Evolutionary conservation across 2,329 filamentous ascomycete species (phyloP).

Genomic region (Exophiala phaeomuriformis): DNA sequence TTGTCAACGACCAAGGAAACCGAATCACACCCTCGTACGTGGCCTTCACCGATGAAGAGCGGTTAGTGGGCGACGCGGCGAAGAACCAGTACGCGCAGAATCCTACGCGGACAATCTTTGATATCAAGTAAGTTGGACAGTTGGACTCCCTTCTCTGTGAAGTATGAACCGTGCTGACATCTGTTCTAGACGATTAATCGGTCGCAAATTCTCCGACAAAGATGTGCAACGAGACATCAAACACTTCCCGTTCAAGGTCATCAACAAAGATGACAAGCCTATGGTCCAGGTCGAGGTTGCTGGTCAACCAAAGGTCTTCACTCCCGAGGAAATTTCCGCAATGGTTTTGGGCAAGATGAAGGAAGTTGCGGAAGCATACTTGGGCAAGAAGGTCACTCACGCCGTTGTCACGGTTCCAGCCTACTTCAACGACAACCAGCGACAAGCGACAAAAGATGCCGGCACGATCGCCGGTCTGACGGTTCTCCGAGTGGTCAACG

Average conservation of each 20-base stretch:
- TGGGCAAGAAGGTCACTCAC: constrained; percentile 55
- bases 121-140: constrained; percentile 77
- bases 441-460: constrained; percentile 94
- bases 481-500: constrained; percentile 93
- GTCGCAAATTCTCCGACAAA: constrained; percentile 74
- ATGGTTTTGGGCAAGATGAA: constrained; percentile 64
- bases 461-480: constrained; percentile 87
- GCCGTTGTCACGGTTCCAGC: constrained; percentile 85
- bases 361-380: constrained; percentile 56
- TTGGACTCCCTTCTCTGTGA: not conserved
- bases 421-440: constrained; percentile 98
- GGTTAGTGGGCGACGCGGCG: constrained; percentile 91
- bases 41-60: constrained; percentile 93
- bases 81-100: constrained; percentile 90
- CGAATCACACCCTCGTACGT: constrained; percentile 93
- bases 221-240: constrained; percentile 90
- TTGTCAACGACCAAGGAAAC: constrained; percentile 95
- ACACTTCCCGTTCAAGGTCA: constrained; percentile 96
- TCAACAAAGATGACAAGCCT: constrained; percentile 85
- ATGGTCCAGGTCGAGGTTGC: constrained; percentile 62
- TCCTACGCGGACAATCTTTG: constrained; percentile 68
- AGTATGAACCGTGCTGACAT: too few relatives aligned
- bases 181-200: constrained; percentile 68
- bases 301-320: constrained; percentile 54
- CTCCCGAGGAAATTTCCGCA: constrained; percentile 59